Percentiles rank a stretch among this genome's conserved stretches.
phyloP scores from a whole-genome alignment of 192 early-diverging fungal species.

The Globomyces pollinis-pini region DNA sequence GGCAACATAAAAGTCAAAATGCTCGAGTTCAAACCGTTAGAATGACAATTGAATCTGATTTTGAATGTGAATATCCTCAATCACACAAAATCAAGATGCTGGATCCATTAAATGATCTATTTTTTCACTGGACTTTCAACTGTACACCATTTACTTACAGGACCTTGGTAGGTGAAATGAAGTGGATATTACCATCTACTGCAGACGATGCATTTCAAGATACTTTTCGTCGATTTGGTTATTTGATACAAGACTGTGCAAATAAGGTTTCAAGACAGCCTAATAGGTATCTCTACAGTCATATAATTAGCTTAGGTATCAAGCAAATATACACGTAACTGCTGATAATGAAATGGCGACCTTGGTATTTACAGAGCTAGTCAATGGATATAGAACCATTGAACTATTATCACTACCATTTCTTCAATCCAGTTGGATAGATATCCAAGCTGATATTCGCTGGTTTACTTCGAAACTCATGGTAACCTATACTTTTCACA shows the following conservation, averaged over 20 bases:
- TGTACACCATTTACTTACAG: slow-evolving; percentile 1
- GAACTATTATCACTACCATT: not conserved
- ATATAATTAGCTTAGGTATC: too few relatives aligned
- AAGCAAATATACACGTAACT: not conserved
- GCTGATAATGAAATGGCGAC: not conserved
- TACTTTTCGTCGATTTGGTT: slow-evolving; percentile 8
- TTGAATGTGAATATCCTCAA: slow-evolving; percentile 2
- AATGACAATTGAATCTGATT: not conserved
- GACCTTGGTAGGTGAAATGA: not conserved
- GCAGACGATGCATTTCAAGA: slow-evolving; percentile 7
- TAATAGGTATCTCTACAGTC: too few relatives aligned
- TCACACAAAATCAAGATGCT: slow-evolving; percentile 6
- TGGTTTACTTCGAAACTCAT: not conserved
- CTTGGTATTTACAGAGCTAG: not conserved
- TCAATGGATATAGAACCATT: slow-evolving; percentile 4
- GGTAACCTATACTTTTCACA: too few relatives aligned
- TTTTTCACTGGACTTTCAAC: slow-evolving; percentile 14
- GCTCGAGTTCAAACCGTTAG: not conserved
- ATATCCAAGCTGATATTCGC: not conserved
- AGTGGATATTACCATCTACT: not conserved
- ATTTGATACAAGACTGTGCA: not conserved
- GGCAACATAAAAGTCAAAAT: not conserved
- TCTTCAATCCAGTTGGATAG: not conserved
- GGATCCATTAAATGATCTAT: slow-evolving; percentile 11
- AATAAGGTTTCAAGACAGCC: not conserved